A percentile compares a stretch with the other conserved stretches of the same genome.
phyloP scores from a whole-genome alignment of 1,139 yeast species.

The Hansenula sp. region DNA sequence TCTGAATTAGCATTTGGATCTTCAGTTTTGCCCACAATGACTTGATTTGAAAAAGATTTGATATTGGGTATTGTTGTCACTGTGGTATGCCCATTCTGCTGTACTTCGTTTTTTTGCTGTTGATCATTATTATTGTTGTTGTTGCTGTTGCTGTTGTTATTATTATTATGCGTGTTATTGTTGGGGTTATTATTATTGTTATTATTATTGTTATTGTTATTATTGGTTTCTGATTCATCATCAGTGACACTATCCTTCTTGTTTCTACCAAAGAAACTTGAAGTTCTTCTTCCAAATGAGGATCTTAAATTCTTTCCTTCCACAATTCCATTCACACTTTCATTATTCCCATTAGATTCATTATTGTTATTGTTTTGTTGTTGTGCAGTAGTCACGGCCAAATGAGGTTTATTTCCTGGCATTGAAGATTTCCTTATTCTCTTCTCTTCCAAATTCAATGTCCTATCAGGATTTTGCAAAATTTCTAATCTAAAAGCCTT shows the following conservation, averaged over 20 bases:
- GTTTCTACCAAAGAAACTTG: slow-evolving; percentile 23
- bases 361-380: slow-evolving; percentile 2
- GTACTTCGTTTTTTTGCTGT: not conserved
- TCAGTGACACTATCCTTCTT: slow-evolving; percentile 11
- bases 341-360: slow-evolving; percentile 1
- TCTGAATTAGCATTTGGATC: slow-evolving; percentile 63
- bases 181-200: not conserved
- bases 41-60: slow-evolving; percentile 36
- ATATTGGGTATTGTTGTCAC: slow-evolving; percentile 26
- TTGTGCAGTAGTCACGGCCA: slow-evolving; percentile 8
- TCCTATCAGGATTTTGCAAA: slow-evolving; percentile 39
- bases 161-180: not conserved
- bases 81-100: slow-evolving; percentile 1
- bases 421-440: slow-evolving; percentile 33
- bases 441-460: slow-evolving; percentile 19
- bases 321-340: not conserved
- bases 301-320: slow-evolving; percentile 7
- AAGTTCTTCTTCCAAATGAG: slow-evolving; percentile 18
- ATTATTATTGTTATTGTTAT: not conserved
- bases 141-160: slow-evolving; percentile 4
- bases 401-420: slow-evolving; percentile 38
- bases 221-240: slow-evolving; percentile 7
- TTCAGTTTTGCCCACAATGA: slow-evolving; percentile 44
- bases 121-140: slow-evolving; percentile 3
- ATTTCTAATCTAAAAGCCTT: slow-evolving; percentile 63